Conservation (phyloP, 1,139 yeast species). For the Arxiozyma bovina region DNA sequence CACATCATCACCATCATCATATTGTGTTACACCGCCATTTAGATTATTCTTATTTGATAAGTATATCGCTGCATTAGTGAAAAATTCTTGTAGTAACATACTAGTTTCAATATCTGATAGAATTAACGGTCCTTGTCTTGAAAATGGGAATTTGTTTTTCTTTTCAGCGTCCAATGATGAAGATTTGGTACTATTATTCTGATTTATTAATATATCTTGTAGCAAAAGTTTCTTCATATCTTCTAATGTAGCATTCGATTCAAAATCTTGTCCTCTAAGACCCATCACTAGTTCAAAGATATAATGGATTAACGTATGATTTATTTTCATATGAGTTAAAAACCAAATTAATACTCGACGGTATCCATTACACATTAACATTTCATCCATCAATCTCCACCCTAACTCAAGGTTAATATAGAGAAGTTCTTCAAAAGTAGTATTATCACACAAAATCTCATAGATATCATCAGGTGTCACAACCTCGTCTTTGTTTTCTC, state of each 20-base stretch:
- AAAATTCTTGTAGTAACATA: slow-evolving; percentile 63
- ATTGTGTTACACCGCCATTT: slow-evolving; percentile 3
- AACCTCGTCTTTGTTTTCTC: slow-evolving; percentile 10
- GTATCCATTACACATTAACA: slow-evolving; percentile 56
- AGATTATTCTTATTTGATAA: slow-evolving; percentile 19
- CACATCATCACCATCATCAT: not conserved
- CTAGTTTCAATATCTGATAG: slow-evolving; percentile 51
- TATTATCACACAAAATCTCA: slow-evolving; percentile 36
- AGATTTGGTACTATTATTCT: not conserved
- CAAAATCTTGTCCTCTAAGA: slow-evolving; percentile 37
- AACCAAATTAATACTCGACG: slow-evolving; percentile 60
- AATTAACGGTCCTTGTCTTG: slow-evolving; percentile 46
- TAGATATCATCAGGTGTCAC: slow-evolving; percentile 46
- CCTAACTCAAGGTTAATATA: slow-evolving; percentile 40
- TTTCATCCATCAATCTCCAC: slow-evolving; percentile 52
- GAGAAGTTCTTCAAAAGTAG: slow-evolving; percentile 38
- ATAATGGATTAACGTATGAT: slow-evolving; percentile 49
- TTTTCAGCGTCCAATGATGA: not conserved
- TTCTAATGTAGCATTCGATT: slow-evolving; percentile 13
- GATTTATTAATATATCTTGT: slow-evolving; percentile 4
- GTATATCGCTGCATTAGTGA: slow-evolving; percentile 46
- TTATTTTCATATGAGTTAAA: slow-evolving; percentile 48
- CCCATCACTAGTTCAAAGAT: slow-evolving; percentile 52
- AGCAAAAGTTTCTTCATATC: slow-evolving; percentile 11
- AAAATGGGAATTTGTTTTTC: slow-evolving; percentile 35